phyloP scores from a whole-genome alignment of 345 rosid genomes.

The Orychophragmus violaceus region DNA sequence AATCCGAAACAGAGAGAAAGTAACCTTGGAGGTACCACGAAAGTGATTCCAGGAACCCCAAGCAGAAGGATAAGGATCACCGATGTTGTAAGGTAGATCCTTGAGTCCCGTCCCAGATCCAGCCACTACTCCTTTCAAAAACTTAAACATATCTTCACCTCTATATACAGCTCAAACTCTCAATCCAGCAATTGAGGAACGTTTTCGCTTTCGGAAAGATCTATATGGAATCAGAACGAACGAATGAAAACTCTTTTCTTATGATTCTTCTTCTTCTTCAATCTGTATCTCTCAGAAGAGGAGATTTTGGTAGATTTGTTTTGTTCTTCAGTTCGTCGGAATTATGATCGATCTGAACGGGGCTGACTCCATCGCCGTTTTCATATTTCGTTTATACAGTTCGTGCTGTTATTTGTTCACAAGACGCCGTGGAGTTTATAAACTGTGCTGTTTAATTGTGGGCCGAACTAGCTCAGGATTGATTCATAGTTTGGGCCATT shows the following conservation, averaged over 20 bases:
- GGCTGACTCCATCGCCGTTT: slow-evolving; percentile 15
- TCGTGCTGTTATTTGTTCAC: slow-evolving; percentile 5
- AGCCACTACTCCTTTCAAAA: slow-evolving; percentile 82
- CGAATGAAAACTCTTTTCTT: not conserved
- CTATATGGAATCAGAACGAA: not conserved
- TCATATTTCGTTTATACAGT: not conserved
- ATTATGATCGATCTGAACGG: slow-evolving; percentile 25
- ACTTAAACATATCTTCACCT: slow-evolving; percentile 58
- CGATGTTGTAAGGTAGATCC: slow-evolving; percentile 93
- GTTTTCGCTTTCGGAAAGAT: not conserved
- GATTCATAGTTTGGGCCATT: not conserved
- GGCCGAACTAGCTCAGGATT: not conserved
- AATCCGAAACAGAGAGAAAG: not conserved
- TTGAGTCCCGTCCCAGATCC: slow-evolving; percentile 95
- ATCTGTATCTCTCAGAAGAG: slow-evolving; percentile 12
- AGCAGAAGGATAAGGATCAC: slow-evolving; percentile 80
- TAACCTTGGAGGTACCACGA: slow-evolving; percentile 90
- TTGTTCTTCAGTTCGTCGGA: slow-evolving; percentile 14
- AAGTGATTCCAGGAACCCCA: slow-evolving; percentile 97
- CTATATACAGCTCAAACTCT: not conserved
- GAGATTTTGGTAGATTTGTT: slow-evolving; percentile 23
- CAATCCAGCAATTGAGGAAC: not conserved
- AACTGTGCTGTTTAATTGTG: not conserved
- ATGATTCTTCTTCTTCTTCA: not conserved
- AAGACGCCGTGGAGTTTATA: slow-evolving; percentile 7